Evolutionary conservation across 2,329 filamentous ascomycete species (phyloP).

Genomic region (Colletotrichum tropicale): DNA sequence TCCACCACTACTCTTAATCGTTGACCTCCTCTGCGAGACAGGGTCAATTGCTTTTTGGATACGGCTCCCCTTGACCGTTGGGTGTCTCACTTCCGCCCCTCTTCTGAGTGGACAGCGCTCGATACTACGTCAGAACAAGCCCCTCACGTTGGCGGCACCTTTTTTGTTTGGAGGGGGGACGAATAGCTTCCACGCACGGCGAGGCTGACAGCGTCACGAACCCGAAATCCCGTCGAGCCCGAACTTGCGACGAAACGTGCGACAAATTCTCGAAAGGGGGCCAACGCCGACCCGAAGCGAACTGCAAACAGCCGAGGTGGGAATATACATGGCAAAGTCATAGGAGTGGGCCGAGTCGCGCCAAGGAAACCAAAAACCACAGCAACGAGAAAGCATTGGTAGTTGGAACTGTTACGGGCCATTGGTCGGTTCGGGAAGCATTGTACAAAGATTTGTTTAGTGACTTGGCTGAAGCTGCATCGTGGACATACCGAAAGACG

Average conservation of each 20-base stretch:
- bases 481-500: neutral
- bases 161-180: neutral
- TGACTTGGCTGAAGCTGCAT: neutral
- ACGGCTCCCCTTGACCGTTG: neutral
- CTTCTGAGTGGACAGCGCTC: neutral
- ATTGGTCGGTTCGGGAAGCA: neutral
- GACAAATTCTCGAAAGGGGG: neutral
- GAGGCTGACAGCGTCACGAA: neutral
- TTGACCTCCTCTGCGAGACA: neutral
- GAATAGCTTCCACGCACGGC: neutral
- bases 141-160: slow-evolving; percentile 2
- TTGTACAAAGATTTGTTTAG: neutral
- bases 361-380: slow-evolving; percentile 4
- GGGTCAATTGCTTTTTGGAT: neutral
- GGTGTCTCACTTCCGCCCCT: slow-evolving; percentile 2
- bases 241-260: slow-evolving; percentile 4
- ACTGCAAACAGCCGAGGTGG: neutral
- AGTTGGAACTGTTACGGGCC: neutral
- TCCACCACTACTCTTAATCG: neutral
- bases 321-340: slow-evolving; percentile 10
- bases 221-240: neutral
- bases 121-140: slow-evolving; percentile 13
- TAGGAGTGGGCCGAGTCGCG: slow-evolving; percentile 12
- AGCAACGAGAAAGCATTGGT: neutral
- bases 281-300: neutral